Base-by-base conservation (phyloP, 306 rosid genomes). In the Adenanthera pavonina region DNA sequence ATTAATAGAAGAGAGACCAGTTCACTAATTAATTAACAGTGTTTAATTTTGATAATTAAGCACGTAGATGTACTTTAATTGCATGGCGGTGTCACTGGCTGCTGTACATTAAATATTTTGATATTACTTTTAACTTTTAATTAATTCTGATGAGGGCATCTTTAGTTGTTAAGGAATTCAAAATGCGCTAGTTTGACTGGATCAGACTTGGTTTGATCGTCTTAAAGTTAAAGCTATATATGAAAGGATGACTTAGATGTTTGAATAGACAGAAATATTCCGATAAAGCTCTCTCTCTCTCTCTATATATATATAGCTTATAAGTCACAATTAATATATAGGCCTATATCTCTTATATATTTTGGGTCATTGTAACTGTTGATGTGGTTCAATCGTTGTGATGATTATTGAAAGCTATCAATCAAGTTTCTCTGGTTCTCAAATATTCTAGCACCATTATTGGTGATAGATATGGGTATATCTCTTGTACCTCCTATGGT, bases 211-310 rank as follows among this genome's bases (percentile, higher is more conserved):
- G 69, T 67, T 74, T 73, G 67, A 80, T 77, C 73, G 69, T 82
- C 70, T 36, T 38, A 67, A 67, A 76, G 49, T 60, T 81, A 56
- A 62, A 12, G 75, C 75, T 81, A 84, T 52, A 52, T 4, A 64
- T 16, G 38, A 64, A 41, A 33, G n/a, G 48, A 61, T 8, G 54
- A 46, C 10, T 81, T 80, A n/a, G 41, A 78, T 54, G 77, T 74
- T 81, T 81, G 87, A 84, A 46, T 9, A 36, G 87, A 87, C 90
- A 84, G 5, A 81, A 87, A 86, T 77, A 87, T 87, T 87, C 89
- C 84, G 35, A 84, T 68, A 71, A 73, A 76, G 7, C 2, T 8
- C 35, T 19, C 1, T 15, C 8, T 15, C 0, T 51, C 15, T 15
- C 1, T 1, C 15, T 15, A 52, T 14, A 57, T 17, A 41, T 8